phyloP scores from a whole-genome alignment of 2,329 filamentous ascomycete species.

The Stemphylium beticola region DNA sequence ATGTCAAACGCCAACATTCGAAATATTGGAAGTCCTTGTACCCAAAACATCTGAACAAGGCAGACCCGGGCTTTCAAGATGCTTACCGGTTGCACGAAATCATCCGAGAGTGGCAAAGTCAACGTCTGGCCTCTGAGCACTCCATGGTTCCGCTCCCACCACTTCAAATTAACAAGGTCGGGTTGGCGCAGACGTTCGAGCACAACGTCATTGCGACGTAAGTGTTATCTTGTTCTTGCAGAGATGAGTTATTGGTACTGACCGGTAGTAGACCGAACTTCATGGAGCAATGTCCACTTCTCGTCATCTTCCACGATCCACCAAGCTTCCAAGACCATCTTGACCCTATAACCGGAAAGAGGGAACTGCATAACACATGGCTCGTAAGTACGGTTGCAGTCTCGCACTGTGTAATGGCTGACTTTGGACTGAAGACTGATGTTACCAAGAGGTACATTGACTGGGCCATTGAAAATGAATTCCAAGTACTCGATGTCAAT shows the following conservation, averaged over 20 bases:
- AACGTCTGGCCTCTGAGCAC: slow-evolving; percentile 72
- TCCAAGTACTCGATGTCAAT: slow-evolving; percentile 90
- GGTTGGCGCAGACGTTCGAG: slow-evolving; percentile 77
- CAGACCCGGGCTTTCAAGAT: slow-evolving; percentile 36
- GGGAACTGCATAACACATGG: slow-evolving; percentile 86
- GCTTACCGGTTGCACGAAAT: slow-evolving; percentile 75
- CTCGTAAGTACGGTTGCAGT: slow-evolving; percentile 67
- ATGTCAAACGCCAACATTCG: slow-evolving; percentile 65
- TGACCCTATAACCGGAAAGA: slow-evolving; percentile 65
- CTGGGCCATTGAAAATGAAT: slow-evolving; percentile 78
- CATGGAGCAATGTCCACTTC: slow-evolving; percentile 67
- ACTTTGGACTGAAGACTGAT: slow-evolving; percentile 71
- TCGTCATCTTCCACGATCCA: slow-evolving; percentile 92
- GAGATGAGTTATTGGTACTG: background rate
- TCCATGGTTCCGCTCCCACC: slow-evolving; percentile 77
- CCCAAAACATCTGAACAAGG: slow-evolving; percentile 59
- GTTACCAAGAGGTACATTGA: slow-evolving; percentile 79
- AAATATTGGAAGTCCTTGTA: slow-evolving; percentile 88
- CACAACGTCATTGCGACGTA: slow-evolving; percentile 84
- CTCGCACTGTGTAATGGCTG: slow-evolving; percentile 48
- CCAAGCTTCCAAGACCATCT: slow-evolving; percentile 52
- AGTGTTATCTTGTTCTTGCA: slow-evolving; percentile 23
- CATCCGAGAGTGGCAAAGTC: slow-evolving; percentile 77
- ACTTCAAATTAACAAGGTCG: slow-evolving; percentile 76
- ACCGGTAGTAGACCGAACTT: slow-evolving; percentile 63